Conservation (phyloP, 1,139 yeast species). For the Arxiozyma slooffiae region DNA sequence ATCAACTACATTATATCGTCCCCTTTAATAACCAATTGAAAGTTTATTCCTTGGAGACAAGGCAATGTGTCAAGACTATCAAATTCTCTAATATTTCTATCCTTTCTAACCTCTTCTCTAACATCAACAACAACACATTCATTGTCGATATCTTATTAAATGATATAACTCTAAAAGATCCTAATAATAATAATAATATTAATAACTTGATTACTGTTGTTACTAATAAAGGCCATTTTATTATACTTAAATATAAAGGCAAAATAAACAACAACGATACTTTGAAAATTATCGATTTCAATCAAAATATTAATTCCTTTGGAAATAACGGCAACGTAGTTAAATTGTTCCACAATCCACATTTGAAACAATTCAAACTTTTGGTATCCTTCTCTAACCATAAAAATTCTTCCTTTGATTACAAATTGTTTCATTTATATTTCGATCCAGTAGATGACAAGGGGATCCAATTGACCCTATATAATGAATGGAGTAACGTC, state of each 20-base stretch:
- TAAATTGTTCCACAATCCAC: constrained; percentile 16
- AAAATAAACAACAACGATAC: constrained; percentile 22
- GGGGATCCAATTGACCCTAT: constrained; percentile 5
- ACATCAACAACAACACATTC: constrained; percentile 11
- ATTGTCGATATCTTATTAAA: constrained; percentile 22
- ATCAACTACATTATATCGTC: constrained; percentile 53
- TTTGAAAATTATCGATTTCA: constrained; percentile 14
- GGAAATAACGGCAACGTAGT: constrained; percentile 16
- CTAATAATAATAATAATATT: background rate
- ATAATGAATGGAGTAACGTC: constrained; percentile 31
- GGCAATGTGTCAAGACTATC: constrained; percentile 65
- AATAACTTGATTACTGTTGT: background rate
- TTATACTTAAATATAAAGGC: constrained; percentile 26
- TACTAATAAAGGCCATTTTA: constrained; percentile 13
- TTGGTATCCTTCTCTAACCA: constrained; percentile 11
- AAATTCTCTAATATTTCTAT: constrained; percentile 35
- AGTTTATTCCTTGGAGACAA: constrained; percentile 63
- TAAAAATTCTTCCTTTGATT: constrained; percentile 13
- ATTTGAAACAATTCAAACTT: constrained; percentile 7
- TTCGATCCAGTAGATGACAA: background rate
- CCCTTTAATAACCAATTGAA: constrained; percentile 63
- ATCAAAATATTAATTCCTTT: background rate
- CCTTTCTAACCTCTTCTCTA: constrained; percentile 17
- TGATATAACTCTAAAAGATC: constrained; percentile 12
- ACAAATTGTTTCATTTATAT: constrained; percentile 14